Conservation (phyloP, 2,329 filamentous ascomycete species). For the Cladosporium sp. region DNA sequence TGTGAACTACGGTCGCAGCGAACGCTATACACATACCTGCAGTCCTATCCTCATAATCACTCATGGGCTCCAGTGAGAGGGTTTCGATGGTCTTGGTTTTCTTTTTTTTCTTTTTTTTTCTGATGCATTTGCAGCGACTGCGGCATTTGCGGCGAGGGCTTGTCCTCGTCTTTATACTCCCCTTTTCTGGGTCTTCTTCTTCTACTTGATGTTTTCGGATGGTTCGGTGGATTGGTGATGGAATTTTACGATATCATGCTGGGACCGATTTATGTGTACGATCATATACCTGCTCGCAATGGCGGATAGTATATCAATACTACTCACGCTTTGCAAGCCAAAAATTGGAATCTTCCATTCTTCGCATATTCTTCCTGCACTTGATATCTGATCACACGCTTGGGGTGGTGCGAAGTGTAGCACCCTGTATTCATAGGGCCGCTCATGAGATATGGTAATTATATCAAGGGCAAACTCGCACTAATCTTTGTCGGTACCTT, state of each 20-base stretch:
- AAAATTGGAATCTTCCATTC: not conserved
- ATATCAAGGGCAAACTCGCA: no score
- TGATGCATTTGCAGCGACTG: not conserved
- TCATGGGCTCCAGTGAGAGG: no score
- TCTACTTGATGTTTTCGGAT: not conserved
- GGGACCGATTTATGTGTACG: not conserved
- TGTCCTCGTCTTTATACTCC: not conserved
- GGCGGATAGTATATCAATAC: not conserved
- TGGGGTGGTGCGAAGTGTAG: no score
- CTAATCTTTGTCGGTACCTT: no score
- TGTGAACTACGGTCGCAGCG: no score
- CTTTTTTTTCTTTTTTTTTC: not conserved
- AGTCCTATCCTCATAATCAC: no score
- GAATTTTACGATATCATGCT: not conserved
- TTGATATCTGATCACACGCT: no score
- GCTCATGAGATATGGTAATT: no score
- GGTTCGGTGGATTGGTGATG: not conserved
- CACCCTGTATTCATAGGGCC: no score
- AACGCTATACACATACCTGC: no score
- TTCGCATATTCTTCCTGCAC: no score
- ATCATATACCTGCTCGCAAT: not conserved
- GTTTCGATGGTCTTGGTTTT: not conserved
- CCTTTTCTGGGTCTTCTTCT: not conserved
- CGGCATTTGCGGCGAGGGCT: slow-evolving; percentile 5
- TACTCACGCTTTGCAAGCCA: not conserved